Percentiles rank a stretch among this genome's conserved stretches.
phyloP scores from a whole-genome alignment of 2,329 filamentous ascomycete genomes.

The Shiraia sp. region DNA sequence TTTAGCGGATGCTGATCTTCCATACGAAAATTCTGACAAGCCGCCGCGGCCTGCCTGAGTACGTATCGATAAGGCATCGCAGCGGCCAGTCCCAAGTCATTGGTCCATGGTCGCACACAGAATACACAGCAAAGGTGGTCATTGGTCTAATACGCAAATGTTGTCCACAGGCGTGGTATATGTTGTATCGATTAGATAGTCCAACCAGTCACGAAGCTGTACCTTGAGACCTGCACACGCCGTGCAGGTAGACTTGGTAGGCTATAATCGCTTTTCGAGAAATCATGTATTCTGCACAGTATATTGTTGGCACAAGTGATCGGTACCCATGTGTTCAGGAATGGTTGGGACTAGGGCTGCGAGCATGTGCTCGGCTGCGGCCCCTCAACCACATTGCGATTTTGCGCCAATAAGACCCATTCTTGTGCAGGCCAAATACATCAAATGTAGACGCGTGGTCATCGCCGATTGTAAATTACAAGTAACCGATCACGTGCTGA shows the following conservation, averaged over 20 bases:
- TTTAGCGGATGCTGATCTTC: slow-evolving; percentile 24
- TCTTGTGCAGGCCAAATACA: too few species aligned
- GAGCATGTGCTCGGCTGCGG: slow-evolving; percentile 21
- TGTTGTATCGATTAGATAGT: too few species aligned
- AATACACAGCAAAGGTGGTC: too few species aligned
- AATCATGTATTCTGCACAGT: slow-evolving; percentile 1
- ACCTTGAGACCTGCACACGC: not conserved
- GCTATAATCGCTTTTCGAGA: not conserved
- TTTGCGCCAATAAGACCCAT: slow-evolving; percentile 13
- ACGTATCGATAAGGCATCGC: slow-evolving; percentile 12
- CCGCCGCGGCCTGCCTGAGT: slow-evolving; percentile 5
- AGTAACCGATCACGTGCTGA: not conserved
- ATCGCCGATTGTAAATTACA: slow-evolving; percentile 9
- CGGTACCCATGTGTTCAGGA: slow-evolving; percentile 15
- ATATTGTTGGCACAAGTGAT: slow-evolving; percentile 8
- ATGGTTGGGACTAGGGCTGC: slow-evolving; percentile 17
- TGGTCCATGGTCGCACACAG: too few species aligned
- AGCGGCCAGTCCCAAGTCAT: too few species aligned
- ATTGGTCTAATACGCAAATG: too few species aligned
- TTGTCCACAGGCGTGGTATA: too few species aligned
- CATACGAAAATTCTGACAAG: slow-evolving; percentile 1
- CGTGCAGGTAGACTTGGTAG: slow-evolving; percentile 1
- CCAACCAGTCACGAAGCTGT: too few species aligned
- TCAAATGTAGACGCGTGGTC: slow-evolving; percentile 22
- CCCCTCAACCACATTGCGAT: slow-evolving; percentile 7